A percentile compares a stretch with the other conserved stretches of the same genome.
Evolutionary conservation across 371 early-diverging fungal species (phyloP).

Genomic region (Entomophthora muscae): DNA sequence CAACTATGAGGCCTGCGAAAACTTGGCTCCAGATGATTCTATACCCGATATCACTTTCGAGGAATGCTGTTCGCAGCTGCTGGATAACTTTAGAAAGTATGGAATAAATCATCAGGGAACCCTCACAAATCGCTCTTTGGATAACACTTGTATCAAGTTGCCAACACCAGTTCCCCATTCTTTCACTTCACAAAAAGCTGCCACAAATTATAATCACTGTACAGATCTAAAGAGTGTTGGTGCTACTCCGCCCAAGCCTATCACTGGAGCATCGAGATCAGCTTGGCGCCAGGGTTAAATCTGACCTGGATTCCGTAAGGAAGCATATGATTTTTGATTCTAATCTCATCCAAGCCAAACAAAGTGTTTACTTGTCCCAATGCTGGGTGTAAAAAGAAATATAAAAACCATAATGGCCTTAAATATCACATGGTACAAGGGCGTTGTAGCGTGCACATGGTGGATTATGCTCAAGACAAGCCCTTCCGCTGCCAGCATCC

Average conservation of each 20-base stretch:
- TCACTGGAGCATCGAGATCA: not conserved
- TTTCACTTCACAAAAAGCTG: not conserved
- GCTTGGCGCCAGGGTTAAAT: not conserved
- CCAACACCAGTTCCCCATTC: not conserved
- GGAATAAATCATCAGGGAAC: constrained; percentile 15
- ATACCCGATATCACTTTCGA: not conserved
- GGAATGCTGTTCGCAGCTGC: not conserved
- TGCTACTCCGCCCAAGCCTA: not conserved
- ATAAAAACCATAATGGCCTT: constrained; percentile 97
- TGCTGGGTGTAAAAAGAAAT: constrained; percentile 74
- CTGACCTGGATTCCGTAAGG: not conserved
- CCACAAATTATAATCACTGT: not conserved
- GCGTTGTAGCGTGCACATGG: constrained; percentile 28
- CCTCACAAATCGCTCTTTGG: not conserved
- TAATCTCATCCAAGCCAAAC: constrained; percentile 37
- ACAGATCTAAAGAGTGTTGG: not conserved
- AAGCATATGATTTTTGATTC: not conserved
- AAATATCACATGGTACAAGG: constrained; percentile 85
- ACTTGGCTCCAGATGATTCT: not conserved
- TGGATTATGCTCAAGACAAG: constrained; percentile 29
- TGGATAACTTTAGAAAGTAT: not conserved
- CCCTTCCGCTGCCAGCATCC: constrained; percentile 73
- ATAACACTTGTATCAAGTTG: not conserved
- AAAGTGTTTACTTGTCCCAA: constrained; percentile 37
- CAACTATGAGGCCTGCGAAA: not conserved